Evolutionary conservation across 495 filamentous ascomycete genomes (phyloP).

Genomic region (Penicillium cinerascens): DNA sequence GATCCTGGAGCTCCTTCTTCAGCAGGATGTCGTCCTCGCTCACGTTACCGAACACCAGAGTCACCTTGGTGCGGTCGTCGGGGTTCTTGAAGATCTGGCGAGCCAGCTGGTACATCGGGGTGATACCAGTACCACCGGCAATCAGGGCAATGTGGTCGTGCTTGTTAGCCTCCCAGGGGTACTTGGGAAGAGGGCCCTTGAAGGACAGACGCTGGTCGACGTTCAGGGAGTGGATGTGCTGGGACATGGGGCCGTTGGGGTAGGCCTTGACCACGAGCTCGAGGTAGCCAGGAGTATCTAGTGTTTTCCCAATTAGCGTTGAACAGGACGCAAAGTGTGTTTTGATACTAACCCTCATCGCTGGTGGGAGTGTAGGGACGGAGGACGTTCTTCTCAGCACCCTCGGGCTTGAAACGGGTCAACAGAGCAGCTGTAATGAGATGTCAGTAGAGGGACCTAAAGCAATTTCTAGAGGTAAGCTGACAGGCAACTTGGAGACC

Average conservation of each 20-base stretch:
- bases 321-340: neutral
- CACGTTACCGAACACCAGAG: constrained; percentile 86
- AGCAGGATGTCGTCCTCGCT: constrained; percentile 82
- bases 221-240: constrained; percentile 78
- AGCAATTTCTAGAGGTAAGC: constrained; percentile 4
- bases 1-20: constrained; percentile 71
- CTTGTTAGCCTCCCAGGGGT: constrained; percentile 88
- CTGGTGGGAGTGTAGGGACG: constrained; percentile 90
- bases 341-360: constrained; percentile 63
- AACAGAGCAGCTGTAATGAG: constrained; percentile 64
- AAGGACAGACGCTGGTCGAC: constrained; percentile 76
- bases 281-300: constrained; percentile 70
- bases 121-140: constrained; percentile 93
- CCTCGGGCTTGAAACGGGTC: constrained; percentile 77
- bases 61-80: constrained; percentile 93
- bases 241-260: constrained; percentile 84
- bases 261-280: constrained; percentile 92
- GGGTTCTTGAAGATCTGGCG: constrained; percentile 91
- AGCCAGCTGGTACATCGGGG: constrained; percentile 86
- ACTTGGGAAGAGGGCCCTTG: constrained; percentile 96
- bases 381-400: constrained; percentile 75
- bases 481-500: constrained; percentile 74
- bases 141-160: constrained; percentile 90
- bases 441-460: constrained; percentile 4
- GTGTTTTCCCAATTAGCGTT: neutral